Percentiles rank a stretch among this genome's conserved stretches.
phyloP scores from a whole-genome alignment of 1,139 yeast species.

The Hyphopichia burtonii region DNA sequence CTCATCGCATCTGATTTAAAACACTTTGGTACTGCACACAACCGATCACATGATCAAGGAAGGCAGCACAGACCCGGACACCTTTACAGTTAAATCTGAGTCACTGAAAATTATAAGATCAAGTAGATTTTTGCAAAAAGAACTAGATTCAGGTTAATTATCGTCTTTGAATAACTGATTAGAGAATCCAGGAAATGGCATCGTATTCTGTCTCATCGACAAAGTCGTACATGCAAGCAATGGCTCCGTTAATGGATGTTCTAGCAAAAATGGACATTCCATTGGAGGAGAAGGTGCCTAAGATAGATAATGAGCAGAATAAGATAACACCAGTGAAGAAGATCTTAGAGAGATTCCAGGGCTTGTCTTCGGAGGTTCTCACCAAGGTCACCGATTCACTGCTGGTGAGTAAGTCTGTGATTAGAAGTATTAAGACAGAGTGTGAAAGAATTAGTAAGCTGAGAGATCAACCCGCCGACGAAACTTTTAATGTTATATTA shows the following conservation, averaged over 20 bases:
- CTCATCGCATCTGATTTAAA: conserved; percentile 26
- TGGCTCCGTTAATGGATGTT: conserved; percentile 60
- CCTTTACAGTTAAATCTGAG: neutral
- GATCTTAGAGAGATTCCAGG: conserved; percentile 27
- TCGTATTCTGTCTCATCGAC: conserved; percentile 58
- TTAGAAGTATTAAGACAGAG: conserved; percentile 21
- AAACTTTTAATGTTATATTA: conserved; percentile 25
- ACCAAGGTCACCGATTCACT: conserved; percentile 23
- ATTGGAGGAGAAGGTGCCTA: conserved; percentile 24
- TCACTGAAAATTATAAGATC: neutral
- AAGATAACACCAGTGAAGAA: conserved; percentile 27
- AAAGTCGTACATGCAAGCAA: conserved; percentile 74
- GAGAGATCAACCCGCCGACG: conserved; percentile 9
- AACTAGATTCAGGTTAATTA: too few species aligned
- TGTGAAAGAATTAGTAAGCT: conserved; percentile 26
- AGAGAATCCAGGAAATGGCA: conserved; percentile 24
- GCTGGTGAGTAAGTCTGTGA: conserved; percentile 10
- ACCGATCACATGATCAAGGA: neutral
- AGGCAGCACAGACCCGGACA: neutral
- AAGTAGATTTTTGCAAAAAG: too few species aligned
- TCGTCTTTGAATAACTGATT: too few species aligned
- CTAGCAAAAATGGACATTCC: conserved; percentile 31
- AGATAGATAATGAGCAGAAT: conserved; percentile 31
- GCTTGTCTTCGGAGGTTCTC: conserved; percentile 33
- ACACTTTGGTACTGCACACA: conserved; percentile 5